These are phyloP conservation scores for Phytophthora pinifolia DNA, from an alignment of 352 stramenopile genomes.

Conservation along the genomic window DNA sequence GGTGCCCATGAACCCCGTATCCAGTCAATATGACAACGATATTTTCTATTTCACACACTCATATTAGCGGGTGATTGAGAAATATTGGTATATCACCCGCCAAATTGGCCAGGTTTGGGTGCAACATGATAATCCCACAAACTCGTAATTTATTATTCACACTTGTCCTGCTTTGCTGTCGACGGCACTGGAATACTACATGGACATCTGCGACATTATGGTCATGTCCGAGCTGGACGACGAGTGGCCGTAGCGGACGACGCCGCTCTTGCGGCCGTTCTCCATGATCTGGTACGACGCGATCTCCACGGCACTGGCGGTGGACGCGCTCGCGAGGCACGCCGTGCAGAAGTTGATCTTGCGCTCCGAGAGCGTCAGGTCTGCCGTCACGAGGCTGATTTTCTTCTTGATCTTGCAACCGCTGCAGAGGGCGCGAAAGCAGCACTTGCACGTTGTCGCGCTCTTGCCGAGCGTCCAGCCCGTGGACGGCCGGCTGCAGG, in stretches of 20 bases:
- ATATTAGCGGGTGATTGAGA: too few species aligned
- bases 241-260: slow-evolving; percentile 25
- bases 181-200: slow-evolving; percentile 9
- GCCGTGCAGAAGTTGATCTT: slow-evolving; percentile 39
- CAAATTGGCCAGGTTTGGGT: too few species aligned
- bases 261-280: slow-evolving; percentile 31
- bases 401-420: slow-evolving; percentile 44
- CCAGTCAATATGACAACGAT: slow-evolving; percentile 1
- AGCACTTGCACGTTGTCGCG: slow-evolving; percentile 33
- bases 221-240: slow-evolving; percentile 33
- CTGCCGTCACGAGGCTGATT: slow-evolving; percentile 36
- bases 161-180: slow-evolving; percentile 11
- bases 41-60: too few species aligned
- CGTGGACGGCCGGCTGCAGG: slow-evolving; percentile 21
- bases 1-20: slow-evolving; percentile 15
- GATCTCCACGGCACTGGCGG: slow-evolving; percentile 27
- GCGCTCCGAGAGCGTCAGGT: slow-evolving; percentile 34
- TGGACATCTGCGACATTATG: slow-evolving; percentile 21
- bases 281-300: slow-evolving; percentile 34
- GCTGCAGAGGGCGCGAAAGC: slow-evolving; percentile 34
- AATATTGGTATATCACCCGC: too few species aligned
- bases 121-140: neutral
- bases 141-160: slow-evolving; percentile 33
- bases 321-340: slow-evolving; percentile 27
- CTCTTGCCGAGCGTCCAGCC: slow-evolving; percentile 35